Evolutionary conservation across 2,329 filamentous ascomycete genomes (phyloP), one percentile per base, ranked within the genome.

Genomic region (Aspergillus ruber): DNA sequence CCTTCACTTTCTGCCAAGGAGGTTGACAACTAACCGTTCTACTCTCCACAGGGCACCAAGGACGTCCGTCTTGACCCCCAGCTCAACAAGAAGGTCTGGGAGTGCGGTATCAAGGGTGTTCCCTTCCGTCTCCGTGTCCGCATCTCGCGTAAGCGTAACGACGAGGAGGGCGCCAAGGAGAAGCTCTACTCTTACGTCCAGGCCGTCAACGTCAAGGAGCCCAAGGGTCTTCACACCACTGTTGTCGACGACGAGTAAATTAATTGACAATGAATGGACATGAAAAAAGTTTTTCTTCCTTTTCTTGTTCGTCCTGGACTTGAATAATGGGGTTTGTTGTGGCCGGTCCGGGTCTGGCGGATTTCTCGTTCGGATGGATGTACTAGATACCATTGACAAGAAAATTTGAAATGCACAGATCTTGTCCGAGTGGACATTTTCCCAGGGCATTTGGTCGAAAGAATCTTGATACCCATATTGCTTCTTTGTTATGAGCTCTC

Each of bases 81-180:
- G 80, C 80, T 98, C 71, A 98, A 98, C 87, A 98, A 98, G 88
- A 97, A 98, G 84, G 91, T 98, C 74, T 98, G 93, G 93, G 93
- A 98, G 80, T 81, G 86, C 71, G 93, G 93, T 76, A 85, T 98
- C 82, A 98, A 97, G 88, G 94, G 93, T 70, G 90, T 96, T 63
- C 89, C 91, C 64, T 97, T 86, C 87, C 86, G 94, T 77, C 82
- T 98, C 67, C 91, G 93, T 70, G 85, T 98, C 72, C 90, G 94
- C 79, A 96, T 98, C 79, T 95, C 90, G 72, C 89, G 93, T 78
- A 94, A 95, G 85, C 89, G 93, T 84, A 98, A 98, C 80, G 93
- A 98, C 76, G 93, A 97, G 83, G 93, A 98, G 80, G 89, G 88
- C 69, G 93, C 94, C 74, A 95, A 95, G 83, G 89, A 98, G 85